A percentile compares a stretch with the other conserved stretches of the same genome.
Conservation (phyloP, 441 rosid genomes). For the Erodium moschatum region DNA sequence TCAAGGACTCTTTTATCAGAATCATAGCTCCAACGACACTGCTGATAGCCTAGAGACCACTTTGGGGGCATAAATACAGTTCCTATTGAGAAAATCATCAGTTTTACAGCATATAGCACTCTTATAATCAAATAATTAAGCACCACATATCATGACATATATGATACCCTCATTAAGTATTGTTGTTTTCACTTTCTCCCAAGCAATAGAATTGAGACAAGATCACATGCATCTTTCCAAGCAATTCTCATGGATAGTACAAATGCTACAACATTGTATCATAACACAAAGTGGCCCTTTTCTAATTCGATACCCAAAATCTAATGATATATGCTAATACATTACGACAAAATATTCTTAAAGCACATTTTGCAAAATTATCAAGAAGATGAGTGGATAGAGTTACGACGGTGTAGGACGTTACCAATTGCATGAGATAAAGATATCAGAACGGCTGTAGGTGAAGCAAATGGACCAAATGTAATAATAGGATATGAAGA, state of each 20-base stretch:
- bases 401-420: conserved; percentile 14
- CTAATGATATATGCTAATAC: neutral
- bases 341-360: neutral
- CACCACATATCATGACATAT: neutral
- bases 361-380: conserved; percentile 8
- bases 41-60: conserved; percentile 96
- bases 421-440: conserved; percentile 80
- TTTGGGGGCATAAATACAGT: conserved; percentile 91
- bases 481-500: conserved; percentile 69
- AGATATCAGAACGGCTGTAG: conserved; percentile 62
- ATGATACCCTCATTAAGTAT: neutral
- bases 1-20: conserved; percentile 67
- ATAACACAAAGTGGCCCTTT: neutral
- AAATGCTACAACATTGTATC: conserved; percentile 1
- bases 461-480: conserved; percentile 81
- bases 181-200: neutral
- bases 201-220: neutral
- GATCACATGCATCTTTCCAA: neutral
- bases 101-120: conserved; percentile 6
- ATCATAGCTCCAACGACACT: conserved; percentile 89
- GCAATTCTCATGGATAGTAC: neutral
- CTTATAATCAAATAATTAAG: conserved; percentile 1
- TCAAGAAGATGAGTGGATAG: neutral
- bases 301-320: neutral
- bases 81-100: conserved; percentile 35